Percentiles rank a stretch among this genome's conserved stretches.
Conservation (phyloP, 1,284 basidiomycete species). For the Schizopora paradoxa region DNA sequence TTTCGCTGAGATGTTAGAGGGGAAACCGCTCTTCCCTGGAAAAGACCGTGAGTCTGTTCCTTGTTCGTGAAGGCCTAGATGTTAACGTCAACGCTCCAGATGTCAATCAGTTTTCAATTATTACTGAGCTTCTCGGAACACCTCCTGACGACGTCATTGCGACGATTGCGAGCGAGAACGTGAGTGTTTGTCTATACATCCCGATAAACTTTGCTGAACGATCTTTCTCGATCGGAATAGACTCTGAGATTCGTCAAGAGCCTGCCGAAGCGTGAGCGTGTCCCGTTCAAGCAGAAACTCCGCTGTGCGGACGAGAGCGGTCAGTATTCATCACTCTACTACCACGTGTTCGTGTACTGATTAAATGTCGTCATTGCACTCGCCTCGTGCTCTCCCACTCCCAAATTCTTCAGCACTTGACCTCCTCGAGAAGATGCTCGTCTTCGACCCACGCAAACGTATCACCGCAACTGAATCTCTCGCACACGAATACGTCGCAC, state of each 20-base stretch:
- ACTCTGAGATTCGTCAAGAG: conserved; percentile 99
- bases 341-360: not conserved
- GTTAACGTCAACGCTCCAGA: conserved; percentile 44
- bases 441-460: conserved; percentile 95
- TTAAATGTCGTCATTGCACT: not conserved
- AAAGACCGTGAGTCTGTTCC: conserved; percentile 77
- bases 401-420: conserved; percentile 91
- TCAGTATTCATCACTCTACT: too few relatives aligned
- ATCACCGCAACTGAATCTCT: conserved; percentile 94
- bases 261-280: conserved; percentile 91
- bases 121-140: conserved; percentile 96
- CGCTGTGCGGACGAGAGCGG: conserved; percentile 85
- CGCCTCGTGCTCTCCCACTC: conserved; percentile 1
- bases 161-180: conserved; percentile 97
- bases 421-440: conserved; percentile 97
- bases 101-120: conserved; percentile 99
- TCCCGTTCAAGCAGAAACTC: conserved; percentile 94
- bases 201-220: conserved; percentile 3
- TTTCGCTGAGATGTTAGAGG: conserved; percentile 99
- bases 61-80: conserved; percentile 8
- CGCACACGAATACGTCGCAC: conserved; percentile 90
- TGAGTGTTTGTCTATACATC: conserved; percentile 34
- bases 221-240: conserved; percentile 35
- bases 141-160: conserved; percentile 99
- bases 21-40: conserved; percentile 97